phyloP scores from a whole-genome alignment of 225 moss, liverwort and hornwort genomes.

The Climacium dendroides region DNA sequence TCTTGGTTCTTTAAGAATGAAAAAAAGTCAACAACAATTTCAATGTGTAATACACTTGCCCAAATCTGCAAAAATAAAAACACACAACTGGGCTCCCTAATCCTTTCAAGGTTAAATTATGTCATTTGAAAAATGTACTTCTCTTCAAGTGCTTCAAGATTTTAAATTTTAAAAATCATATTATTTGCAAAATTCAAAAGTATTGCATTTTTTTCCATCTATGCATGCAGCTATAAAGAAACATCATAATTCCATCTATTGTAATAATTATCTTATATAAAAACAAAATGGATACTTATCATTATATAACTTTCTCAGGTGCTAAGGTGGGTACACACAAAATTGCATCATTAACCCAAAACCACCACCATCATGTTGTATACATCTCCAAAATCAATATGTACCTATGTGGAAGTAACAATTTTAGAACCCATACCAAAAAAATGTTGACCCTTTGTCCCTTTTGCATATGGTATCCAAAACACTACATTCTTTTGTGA shows the following conservation, averaged over 20 bases:
- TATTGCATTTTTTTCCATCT: no score
- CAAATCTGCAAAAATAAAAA: no score
- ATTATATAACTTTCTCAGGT: neutral
- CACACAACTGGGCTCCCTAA: no score
- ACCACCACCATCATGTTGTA: no score
- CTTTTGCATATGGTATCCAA: neutral
- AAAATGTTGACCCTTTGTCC: no score
- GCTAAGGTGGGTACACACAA: neutral
- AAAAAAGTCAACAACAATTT: neutral
- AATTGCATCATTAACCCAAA: no score
- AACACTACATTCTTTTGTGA: accelerated
- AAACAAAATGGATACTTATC: neutral
- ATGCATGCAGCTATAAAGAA: neutral
- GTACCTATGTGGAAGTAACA: accelerated
- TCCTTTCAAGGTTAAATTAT: neutral
- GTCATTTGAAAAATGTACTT: neutral
- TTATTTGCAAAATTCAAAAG: no score
- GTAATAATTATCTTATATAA: neutral
- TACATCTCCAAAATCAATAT: neutral
- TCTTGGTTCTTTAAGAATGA: no score
- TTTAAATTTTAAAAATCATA: neutral
- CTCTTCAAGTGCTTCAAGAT: neutral
- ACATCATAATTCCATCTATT: neutral
- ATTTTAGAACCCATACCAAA: no score
- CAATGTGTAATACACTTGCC: no score